Base-by-base conservation (phyloP, 768 basidiomycete genomes). In the Kwoniella sp. region DNA sequence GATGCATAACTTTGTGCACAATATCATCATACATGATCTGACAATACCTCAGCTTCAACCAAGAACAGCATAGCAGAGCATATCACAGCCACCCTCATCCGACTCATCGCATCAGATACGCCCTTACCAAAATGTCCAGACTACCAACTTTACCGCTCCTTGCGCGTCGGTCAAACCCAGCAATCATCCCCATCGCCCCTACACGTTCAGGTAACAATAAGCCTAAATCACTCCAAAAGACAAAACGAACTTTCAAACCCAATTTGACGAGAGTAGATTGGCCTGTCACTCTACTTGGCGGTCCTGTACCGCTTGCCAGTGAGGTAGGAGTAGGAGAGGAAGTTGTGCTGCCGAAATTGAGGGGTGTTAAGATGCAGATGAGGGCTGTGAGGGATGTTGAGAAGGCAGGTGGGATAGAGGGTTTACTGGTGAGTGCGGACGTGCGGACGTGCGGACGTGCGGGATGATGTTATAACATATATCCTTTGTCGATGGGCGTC, bases 161-260 rank as follows among this genome's bases (percentile, higher is more conserved):
- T 44, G 26, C 56, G 10, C 71, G 70, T 22, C 59, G 55, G 29
- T 74, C 77, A 17, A 71, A 75, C 60, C 77, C 77, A 4, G 52
- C 77, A 0, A 74, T 78, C 58, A 70, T 78, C 37, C 69, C 68
- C 19, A 69, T 78, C 47, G 70, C 77, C 3, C 59, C 71, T 13
- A 64, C 55, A 26, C 59, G 69, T 50, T 67, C 71, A 12, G 77
- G 77, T 27, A 78, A 78, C 70, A 78, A 78, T 63, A 71, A 74
- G 30, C 77, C 77, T 7, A 78, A 78, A 66, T 78, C 77, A n/a
- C 67, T 76, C 13, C 74, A 76, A 62, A 78, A 78, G 58, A 78
- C 77, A 10, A 68, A 74, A 29, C 50, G 77, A 40, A 68, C 68
- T 33, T 78, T 75, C 73, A 60, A 66, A 24, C 64, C 74, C 26